These are phyloP conservation scores for Westerdykella ornata DNA, from an alignment of 2,329 filamentous ascomycete genomes.

Conservation along the genomic window DNA sequence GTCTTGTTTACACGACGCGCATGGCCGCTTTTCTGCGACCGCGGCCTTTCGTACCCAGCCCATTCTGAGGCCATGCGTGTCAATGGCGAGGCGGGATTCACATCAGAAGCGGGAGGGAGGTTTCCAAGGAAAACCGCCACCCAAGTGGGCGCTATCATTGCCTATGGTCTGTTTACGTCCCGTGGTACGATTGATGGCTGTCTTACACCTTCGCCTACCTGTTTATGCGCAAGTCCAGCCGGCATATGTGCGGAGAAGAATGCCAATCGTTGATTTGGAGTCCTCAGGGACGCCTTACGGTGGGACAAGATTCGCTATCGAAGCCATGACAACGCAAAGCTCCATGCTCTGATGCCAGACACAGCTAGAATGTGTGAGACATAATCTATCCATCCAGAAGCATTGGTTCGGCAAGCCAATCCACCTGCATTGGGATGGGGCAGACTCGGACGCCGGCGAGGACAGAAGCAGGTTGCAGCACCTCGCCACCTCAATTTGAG, in stretches of 20 bases:
- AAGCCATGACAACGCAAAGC: conserved; percentile 2
- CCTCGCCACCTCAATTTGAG: conserved; percentile 30
- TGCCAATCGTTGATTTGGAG: conserved; percentile 17
- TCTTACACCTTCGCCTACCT: conserved; percentile 23
- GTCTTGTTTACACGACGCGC: conserved; percentile 12
- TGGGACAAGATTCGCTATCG: too few species aligned
- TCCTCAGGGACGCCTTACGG: conserved; percentile 23
- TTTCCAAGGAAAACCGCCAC: too few species aligned
- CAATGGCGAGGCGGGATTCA: not conserved
- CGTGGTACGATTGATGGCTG: too few species aligned
- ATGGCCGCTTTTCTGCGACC: conserved; percentile 4
- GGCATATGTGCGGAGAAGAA: conserved; percentile 7
- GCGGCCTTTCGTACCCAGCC: not conserved
- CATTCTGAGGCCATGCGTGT: conserved; percentile 4
- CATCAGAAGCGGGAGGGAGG: too few species aligned
- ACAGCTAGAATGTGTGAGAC: conserved; percentile 13
- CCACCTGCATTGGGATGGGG: conserved; percentile 25
- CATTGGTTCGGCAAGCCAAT: conserved; percentile 28
- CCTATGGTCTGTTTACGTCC: too few species aligned
- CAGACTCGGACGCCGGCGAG: conserved; percentile 23
- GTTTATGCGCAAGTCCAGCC: conserved; percentile 12
- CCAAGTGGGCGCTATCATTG: too few species aligned
- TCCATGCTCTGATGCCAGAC: conserved; percentile 14
- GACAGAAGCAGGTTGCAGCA: conserved; percentile 24
- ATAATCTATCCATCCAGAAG: conserved; percentile 24